Evolutionary conservation across 2,329 filamentous ascomycete species (phyloP).

Genomic region (Fusarium pilosicola): DNA sequence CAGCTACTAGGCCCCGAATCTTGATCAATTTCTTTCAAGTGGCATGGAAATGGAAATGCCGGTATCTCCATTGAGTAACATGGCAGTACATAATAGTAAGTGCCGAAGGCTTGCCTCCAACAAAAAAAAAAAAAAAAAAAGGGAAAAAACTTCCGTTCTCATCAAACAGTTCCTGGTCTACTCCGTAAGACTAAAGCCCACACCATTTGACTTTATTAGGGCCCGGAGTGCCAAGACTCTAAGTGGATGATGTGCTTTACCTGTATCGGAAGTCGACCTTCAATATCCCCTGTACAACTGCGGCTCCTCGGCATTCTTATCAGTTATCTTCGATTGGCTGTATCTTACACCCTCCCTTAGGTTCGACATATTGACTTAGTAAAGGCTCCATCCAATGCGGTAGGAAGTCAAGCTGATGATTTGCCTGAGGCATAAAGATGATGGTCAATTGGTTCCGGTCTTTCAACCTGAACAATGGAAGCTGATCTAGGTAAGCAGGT

Average conservation of each 20-base stretch:
- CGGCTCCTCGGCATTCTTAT: constrained; percentile 38
- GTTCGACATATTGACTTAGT: constrained; percentile 17
- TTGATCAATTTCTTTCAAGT: not conserved
- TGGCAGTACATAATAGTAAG: not conserved
- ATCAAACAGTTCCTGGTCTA: not conserved
- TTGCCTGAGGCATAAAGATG: constrained; percentile 25
- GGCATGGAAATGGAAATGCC: not conserved
- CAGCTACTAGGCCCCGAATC: not conserved
- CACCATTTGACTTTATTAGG: constrained; percentile 2
- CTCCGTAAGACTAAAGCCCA: not conserved
- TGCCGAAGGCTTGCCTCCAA: not conserved
- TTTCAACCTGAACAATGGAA: constrained; percentile 11
- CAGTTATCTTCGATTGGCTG: constrained; percentile 21
- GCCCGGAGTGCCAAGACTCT: constrained; percentile 15
- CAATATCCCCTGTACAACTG: constrained; percentile 22
- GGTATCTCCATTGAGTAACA: not conserved
- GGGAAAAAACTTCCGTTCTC: not conserved
- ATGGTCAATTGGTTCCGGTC: not conserved
- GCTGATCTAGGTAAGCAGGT: not conserved
- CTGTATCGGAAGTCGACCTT: constrained; percentile 38
- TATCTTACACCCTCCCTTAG: constrained; percentile 7
- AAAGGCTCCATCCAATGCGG: not conserved
- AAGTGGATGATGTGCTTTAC: constrained; percentile 31
- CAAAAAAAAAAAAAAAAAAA: too few relatives aligned
- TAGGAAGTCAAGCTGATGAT: not conserved